Conservation (phyloP, 78 protist species). For the Capsaspora owczarzaki region DNA sequence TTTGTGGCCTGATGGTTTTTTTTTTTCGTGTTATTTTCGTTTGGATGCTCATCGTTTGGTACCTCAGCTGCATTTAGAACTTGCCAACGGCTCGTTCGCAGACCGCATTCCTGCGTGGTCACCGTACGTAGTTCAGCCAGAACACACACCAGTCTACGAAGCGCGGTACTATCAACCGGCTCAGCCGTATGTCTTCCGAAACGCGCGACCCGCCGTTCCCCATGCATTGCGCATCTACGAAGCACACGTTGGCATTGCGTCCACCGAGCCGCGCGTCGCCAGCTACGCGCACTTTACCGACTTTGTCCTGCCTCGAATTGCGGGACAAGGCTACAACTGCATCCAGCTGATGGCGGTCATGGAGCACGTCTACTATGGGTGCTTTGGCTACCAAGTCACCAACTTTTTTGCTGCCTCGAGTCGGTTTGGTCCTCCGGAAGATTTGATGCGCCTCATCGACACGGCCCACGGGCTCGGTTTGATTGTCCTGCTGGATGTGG, state of each 20-base stretch:
- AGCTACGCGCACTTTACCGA: constrained; percentile 47
- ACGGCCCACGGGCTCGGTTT: constrained; percentile 56
- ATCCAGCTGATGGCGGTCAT: constrained; percentile 91
- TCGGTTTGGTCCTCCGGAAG: constrained; percentile 55
- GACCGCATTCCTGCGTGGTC: constrained; percentile 83
- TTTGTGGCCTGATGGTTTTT: background rate
- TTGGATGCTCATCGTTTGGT: background rate
- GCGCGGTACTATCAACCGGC: constrained; percentile 71
- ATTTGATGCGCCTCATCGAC: constrained; percentile 78
- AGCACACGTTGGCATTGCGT: constrained; percentile 74
- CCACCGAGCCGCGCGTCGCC: constrained; percentile 52
- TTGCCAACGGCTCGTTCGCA: constrained; percentile 35
- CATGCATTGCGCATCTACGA: constrained; percentile 44
- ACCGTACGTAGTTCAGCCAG: constrained; percentile 44
- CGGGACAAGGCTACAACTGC: constrained; percentile 51
- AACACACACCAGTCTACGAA: constrained; percentile 11
- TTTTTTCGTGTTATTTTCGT: background rate
- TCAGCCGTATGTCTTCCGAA: constrained; percentile 15
- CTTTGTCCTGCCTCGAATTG: constrained; percentile 23
- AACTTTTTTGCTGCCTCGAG: constrained; percentile 58
- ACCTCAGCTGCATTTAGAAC: background rate
- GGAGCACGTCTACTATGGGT: constrained; percentile 96
- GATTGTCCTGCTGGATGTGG: constrained; percentile 80
- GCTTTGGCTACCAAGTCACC: constrained; percentile 84
- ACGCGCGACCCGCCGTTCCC: constrained; percentile 44